A percentile compares a stretch with the other conserved stretches of the same genome.
These are phyloP conservation scores for Podospora conica DNA, from an alignment of 495 filamentous ascomycete genomes.

Conservation along the genomic window DNA sequence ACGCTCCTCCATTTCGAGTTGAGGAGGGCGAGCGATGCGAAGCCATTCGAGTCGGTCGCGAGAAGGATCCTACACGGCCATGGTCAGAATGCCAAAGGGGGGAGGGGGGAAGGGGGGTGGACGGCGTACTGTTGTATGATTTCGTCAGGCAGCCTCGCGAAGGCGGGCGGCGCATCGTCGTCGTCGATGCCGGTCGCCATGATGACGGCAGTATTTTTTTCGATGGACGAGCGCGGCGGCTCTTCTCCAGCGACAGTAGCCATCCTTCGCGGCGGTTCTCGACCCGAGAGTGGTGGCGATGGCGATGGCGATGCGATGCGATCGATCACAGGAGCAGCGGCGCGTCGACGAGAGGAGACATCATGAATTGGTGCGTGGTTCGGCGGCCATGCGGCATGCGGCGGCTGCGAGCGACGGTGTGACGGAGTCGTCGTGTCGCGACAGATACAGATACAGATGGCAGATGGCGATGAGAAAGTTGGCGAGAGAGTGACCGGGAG, in stretches of 20 bases:
- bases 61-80: conserved; percentile 60
- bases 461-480: neutral
- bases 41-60: conserved; percentile 66
- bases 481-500: neutral
- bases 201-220: conserved; percentile 26
- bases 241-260: conserved; percentile 16
- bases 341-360: neutral
- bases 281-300: conserved; percentile 9
- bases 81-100: conserved; percentile 7
- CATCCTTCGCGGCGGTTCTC: conserved; percentile 19
- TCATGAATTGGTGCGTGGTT: neutral
- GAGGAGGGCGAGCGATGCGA: conserved; percentile 76
- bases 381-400: neutral
- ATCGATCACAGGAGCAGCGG: conserved; percentile 10
- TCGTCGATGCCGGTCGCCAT: conserved; percentile 18
- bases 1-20: conserved; percentile 70
- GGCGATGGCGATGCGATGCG: conserved; percentile 14
- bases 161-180: conserved; percentile 26
- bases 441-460: too few relatives aligned
- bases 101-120: neutral
- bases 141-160: conserved; percentile 43
- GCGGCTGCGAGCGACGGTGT: neutral
- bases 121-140: conserved; percentile 45
- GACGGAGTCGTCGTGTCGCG: neutral
- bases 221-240: conserved; percentile 26